These are phyloP conservation scores for Kalmusia sp. DNA, from an alignment of 2,329 filamentous ascomycete genomes.

Conservation along the genomic window DNA sequence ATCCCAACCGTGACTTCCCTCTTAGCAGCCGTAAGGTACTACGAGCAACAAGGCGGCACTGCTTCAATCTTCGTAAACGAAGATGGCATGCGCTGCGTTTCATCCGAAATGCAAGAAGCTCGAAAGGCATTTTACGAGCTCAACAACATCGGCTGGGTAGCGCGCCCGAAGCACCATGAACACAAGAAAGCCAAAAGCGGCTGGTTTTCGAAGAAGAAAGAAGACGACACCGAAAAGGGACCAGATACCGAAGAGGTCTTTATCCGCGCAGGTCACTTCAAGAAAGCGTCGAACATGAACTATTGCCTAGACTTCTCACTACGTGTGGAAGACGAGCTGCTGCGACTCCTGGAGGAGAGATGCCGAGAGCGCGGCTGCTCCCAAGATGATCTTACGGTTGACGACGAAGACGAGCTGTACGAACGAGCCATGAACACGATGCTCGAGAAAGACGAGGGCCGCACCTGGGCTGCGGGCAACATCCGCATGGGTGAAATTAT, in stretches of 20 bases:
- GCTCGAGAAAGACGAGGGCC: conserved; percentile 69
- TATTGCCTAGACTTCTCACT: conserved; percentile 69
- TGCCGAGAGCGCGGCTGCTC: conserved; percentile 25
- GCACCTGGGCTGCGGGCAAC: conserved; percentile 84
- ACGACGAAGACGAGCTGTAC: conserved; percentile 37
- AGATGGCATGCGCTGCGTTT: conserved; percentile 65
- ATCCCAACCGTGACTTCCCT: conserved; percentile 78
- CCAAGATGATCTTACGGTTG: conserved; percentile 28
- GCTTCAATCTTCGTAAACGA: conserved; percentile 72
- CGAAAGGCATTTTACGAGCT: conserved; percentile 56
- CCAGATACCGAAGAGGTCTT: conserved; percentile 56
- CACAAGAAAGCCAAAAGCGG: conserved; percentile 48
- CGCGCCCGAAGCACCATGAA: conserved; percentile 50
- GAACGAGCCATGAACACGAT: conserved; percentile 59
- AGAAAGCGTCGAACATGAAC: conserved; percentile 73
- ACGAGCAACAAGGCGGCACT: conserved; percentile 62
- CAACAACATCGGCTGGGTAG: conserved; percentile 56
- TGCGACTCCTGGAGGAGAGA: conserved; percentile 31
- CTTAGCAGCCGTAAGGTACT: conserved; percentile 66
- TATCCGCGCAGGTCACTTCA: conserved; percentile 36
- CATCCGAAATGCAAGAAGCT: conserved; percentile 51
- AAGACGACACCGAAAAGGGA: conserved; percentile 10
- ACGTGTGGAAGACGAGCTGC: conserved; percentile 68
- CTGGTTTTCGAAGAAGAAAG: conserved; percentile 32
- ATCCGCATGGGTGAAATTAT: conserved; percentile 85